phyloP scores from a whole-genome alignment of 768 basidiomycete species.

The Royoungia palumana region DNA sequence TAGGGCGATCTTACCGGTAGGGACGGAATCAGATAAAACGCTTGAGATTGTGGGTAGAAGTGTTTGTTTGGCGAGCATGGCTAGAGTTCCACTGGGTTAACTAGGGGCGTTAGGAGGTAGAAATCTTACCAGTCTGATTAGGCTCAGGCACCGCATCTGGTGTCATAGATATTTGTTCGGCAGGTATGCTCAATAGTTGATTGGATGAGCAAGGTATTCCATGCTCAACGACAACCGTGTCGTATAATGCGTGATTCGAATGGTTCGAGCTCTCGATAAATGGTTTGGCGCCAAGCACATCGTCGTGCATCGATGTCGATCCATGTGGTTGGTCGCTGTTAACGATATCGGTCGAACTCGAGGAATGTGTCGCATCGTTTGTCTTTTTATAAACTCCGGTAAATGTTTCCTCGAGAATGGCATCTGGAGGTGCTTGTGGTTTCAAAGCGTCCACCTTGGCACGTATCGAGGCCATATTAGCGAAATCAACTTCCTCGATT shows the following conservation, averaged over 20 bases:
- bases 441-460: slow-evolving; percentile 13
- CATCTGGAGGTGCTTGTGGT: slow-evolving; percentile 8
- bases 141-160: neutral
- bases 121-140: neutral
- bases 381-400: slow-evolving; percentile 35
- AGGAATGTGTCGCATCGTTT: neutral
- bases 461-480: slow-evolving; percentile 30
- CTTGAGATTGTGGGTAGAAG: too few species aligned
- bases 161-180: neutral
- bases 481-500: slow-evolving; percentile 50
- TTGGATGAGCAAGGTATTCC: neutral
- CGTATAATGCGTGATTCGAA: neutral
- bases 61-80: too few species aligned
- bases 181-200: neutral
- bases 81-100: too few species aligned
- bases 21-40: too few species aligned
- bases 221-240: neutral
- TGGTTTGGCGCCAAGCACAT: slow-evolving; percentile 7
- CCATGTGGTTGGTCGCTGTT: neutral
- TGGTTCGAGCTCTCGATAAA: slow-evolving; percentile 9
- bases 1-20: too few species aligned
- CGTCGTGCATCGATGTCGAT: neutral
- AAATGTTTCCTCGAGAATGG: slow-evolving; percentile 34
- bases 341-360: slow-evolving; percentile 3
- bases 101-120: neutral